Evolutionary conservation across 768 basidiomycete genomes (phyloP), one percentile per base, ranked within the genome.

Genomic region (Kwoniella newhampshirensis): DNA sequence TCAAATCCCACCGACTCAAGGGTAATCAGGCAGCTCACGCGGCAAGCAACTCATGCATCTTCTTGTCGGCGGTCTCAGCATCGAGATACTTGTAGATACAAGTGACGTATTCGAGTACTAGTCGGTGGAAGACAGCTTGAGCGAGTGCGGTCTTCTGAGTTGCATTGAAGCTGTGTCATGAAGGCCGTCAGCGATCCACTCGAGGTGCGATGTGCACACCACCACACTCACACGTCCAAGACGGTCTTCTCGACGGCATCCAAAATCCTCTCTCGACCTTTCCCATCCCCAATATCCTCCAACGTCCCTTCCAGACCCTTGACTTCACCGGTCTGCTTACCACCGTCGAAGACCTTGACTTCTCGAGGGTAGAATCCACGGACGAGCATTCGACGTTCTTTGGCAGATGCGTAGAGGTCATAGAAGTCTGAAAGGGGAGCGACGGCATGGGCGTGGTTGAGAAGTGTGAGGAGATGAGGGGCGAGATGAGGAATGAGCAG

Each of bases 301-400:
- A 94, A 74, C 2, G 89, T 78, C 1, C 86, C 87, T 15, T 79
- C 78, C 43, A 94, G 76, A 0, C 88, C 67, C 59, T 66, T 68
- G 20, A 67, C 64, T 51, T 75, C 71, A 18, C 55, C 54, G 12
- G 43, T 63, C 30, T 64, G 66, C 41, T 67, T 71, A 25, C 51
- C 67, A 1, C 62, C 65, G 32, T 73, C 77, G 75, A 94, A 91
- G 27, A 97, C 77, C 2, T 81, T 79, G 0, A 85, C 86, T 74
- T 97, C 92, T 73, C 88, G 89, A 13, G 92, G 92, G 63, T 91
- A 97, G 62, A 96, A 91, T 59, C 91, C 89, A 17, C 87, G 84
- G 5, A 94, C 78, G 4, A 97, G 80, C 20, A 90, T 79, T 0
- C 86, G 82, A 18, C 89, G 84, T 67, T 94, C 91, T 63, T 88